Evolutionary conservation across 371 early-diverging fungal genomes (phyloP).

Genomic region (Apophysomyces trapeziformis): DNA sequence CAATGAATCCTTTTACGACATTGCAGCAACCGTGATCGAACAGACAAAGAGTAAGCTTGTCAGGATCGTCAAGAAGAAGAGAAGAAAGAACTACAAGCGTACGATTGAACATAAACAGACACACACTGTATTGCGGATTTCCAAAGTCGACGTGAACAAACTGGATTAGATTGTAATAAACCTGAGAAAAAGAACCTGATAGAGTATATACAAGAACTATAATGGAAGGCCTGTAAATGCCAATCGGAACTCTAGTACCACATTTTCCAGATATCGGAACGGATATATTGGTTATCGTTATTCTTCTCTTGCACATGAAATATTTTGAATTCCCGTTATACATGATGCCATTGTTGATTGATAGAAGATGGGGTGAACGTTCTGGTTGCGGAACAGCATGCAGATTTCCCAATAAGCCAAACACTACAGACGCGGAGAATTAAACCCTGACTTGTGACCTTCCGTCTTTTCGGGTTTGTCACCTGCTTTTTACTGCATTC

Average conservation of each 20-base stretch:
- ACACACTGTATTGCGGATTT: constrained; percentile 80
- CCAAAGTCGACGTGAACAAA: constrained; percentile 72
- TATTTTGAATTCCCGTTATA: no score
- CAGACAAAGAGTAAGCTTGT: constrained; percentile 83
- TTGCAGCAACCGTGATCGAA: constrained; percentile 90
- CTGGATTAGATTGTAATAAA: constrained; percentile 24
- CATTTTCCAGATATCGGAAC: no score
- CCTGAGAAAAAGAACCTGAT: not conserved
- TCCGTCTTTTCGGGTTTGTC: not conserved
- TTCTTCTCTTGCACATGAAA: no score
- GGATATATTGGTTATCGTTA: no score
- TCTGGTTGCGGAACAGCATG: no score
- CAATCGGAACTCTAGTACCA: no score
- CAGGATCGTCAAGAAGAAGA: constrained; percentile 84
- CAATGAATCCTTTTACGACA: constrained; percentile 66
- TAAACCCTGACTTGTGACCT: no score
- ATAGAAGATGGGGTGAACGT: no score
- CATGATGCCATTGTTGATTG: no score
- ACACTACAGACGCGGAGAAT: no score
- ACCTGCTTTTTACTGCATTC: constrained; percentile 14
- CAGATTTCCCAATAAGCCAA: no score
- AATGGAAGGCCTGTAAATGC: no score
- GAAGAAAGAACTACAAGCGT: constrained; percentile 86
- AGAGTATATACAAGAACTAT: not conserved
- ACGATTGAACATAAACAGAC: constrained; percentile 73